Conservation (phyloP, 1,139 yeast species). For the Yamadazyma triangularis region DNA sequence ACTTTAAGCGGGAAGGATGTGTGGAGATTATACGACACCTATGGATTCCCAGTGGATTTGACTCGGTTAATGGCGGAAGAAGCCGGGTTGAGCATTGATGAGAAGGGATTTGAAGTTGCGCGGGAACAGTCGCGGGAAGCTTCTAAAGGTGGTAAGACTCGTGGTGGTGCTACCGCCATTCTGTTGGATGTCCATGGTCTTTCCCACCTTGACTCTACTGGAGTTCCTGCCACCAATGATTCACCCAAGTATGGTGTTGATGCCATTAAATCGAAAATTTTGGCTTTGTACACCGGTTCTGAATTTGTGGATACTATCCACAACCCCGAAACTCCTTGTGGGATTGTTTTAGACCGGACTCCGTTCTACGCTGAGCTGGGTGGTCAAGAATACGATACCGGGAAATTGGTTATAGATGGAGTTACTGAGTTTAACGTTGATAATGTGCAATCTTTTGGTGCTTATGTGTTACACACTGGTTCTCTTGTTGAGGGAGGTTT, state of each 20-base stretch:
- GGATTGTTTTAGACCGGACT: constrained; percentile 80
- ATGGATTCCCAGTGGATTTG: constrained; percentile 98
- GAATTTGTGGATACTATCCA: constrained; percentile 49
- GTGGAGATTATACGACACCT: constrained; percentile 98
- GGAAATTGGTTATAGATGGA: constrained; percentile 87
- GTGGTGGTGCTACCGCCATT: constrained; percentile 55
- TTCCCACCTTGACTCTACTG: constrained; percentile 53
- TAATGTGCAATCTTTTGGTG: constrained; percentile 89
- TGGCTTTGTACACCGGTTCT: constrained; percentile 69
- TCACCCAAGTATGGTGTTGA: constrained; percentile 65
- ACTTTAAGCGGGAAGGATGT: constrained; percentile 89
- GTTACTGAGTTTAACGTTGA: constrained; percentile 81
- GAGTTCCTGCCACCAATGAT: constrained; percentile 82
- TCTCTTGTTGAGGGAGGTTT: constrained; percentile 70
- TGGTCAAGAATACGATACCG: constrained; percentile 97
- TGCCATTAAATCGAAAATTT: constrained; percentile 56
- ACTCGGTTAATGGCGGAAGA: constrained; percentile 99
- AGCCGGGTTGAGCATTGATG: constrained; percentile 90
- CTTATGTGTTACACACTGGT: constrained; percentile 95
- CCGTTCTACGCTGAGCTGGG: constrained; percentile 99
- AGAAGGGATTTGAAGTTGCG: constrained; percentile 86
- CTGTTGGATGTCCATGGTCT: constrained; percentile 90
- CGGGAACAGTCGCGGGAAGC: constrained; percentile 88
- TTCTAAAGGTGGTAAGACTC: constrained; percentile 77
- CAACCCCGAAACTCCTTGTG: constrained; percentile 53